A percentile compares a stretch with the other conserved stretches of the same genome.
These are phyloP conservation scores for Mucor plumbeus DNA, from an alignment of 371 early-diverging fungal species.

Conservation along the genomic window DNA sequence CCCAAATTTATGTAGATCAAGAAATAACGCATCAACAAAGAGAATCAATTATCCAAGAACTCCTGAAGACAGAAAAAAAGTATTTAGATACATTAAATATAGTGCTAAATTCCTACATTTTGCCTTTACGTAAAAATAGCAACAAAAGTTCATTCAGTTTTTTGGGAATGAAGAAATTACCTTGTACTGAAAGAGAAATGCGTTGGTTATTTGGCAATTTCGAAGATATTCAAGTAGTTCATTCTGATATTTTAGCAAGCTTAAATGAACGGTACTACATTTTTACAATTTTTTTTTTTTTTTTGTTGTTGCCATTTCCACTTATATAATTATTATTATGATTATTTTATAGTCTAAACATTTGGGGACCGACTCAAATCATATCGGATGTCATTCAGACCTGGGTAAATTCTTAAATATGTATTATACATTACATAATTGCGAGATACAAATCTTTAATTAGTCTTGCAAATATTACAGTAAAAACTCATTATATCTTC, in stretches of 20 bases:
- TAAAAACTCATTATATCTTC: not conserved
- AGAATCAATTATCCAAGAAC: constrained; percentile 41
- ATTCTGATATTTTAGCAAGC: constrained; percentile 26
- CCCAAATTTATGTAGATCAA: constrained; percentile 26
- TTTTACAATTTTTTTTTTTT: not conserved
- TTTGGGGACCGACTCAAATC: constrained; percentile 62
- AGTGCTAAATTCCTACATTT: constrained; percentile 26
- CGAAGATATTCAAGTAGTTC: constrained; percentile 36
- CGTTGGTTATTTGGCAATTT: constrained; percentile 48
- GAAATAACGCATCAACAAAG: constrained; percentile 46
- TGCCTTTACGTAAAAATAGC: constrained; percentile 39
- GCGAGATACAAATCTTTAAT: constrained; percentile 1
- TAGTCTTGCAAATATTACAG: not conserved
- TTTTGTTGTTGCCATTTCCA: not conserved
- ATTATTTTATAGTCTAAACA: constrained; percentile 32
- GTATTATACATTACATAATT: not conserved
- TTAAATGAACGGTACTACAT: constrained; percentile 43
- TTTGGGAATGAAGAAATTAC: constrained; percentile 44
- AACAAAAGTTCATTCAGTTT: constrained; percentile 42
- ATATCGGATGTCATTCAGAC: constrained; percentile 52
- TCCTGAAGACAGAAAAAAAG: constrained; percentile 38
- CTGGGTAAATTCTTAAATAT: constrained; percentile 30
- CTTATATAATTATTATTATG: constrained; percentile 6
- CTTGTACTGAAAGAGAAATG: constrained; percentile 52
- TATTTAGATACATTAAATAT: constrained; percentile 38